phyloP scores from a whole-genome alignment of 2,329 filamentous ascomycete species.

The Phaeoacremonium minimum region DNA sequence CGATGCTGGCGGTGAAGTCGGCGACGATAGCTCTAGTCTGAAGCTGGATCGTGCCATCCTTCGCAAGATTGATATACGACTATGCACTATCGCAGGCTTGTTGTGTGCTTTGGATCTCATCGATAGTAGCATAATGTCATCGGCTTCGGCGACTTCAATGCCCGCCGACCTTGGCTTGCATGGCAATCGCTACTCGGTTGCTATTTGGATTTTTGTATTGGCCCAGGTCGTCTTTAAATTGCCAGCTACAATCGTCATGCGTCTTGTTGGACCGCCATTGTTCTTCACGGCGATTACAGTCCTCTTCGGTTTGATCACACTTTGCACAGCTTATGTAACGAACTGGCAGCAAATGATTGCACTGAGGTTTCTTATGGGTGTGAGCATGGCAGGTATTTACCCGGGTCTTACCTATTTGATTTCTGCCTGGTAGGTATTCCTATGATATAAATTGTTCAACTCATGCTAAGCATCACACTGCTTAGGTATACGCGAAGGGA shows the following conservation, averaged over 20 bases:
- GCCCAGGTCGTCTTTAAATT: slow-evolving; percentile 65
- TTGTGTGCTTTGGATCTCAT: slow-evolving; percentile 66
- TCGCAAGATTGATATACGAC: slow-evolving; percentile 60
- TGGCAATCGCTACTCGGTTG: slow-evolving; percentile 63
- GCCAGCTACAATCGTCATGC: slow-evolving; percentile 62
- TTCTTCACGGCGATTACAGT: slow-evolving; percentile 59
- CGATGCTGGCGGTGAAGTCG: too few species aligned
- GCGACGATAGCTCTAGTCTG: too few species aligned
- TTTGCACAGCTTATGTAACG: slow-evolving; percentile 64
- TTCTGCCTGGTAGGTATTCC: slow-evolving; percentile 38
- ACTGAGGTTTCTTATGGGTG: slow-evolving; percentile 60
- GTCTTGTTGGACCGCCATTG: slow-evolving; percentile 58
- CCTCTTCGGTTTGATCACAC: slow-evolving; percentile 59
- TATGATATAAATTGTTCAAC: too few species aligned
- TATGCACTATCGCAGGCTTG: slow-evolving; percentile 69
- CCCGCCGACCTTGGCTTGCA: slow-evolving; percentile 57
- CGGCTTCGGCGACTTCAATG: slow-evolving; percentile 67
- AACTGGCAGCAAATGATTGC: slow-evolving; percentile 68
- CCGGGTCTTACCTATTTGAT: slow-evolving; percentile 48
- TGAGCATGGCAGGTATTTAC: slow-evolving; percentile 53
- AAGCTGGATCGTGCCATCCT: slow-evolving; percentile 44
- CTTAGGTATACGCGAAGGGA: slow-evolving; percentile 52
- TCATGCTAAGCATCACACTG: too few species aligned
- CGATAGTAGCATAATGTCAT: slow-evolving; percentile 66
- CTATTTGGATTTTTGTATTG: slow-evolving; percentile 71